phyloP scores from a whole-genome alignment of 371 early-diverging fungal genomes.

The Rhizomucor pusillus region DNA sequence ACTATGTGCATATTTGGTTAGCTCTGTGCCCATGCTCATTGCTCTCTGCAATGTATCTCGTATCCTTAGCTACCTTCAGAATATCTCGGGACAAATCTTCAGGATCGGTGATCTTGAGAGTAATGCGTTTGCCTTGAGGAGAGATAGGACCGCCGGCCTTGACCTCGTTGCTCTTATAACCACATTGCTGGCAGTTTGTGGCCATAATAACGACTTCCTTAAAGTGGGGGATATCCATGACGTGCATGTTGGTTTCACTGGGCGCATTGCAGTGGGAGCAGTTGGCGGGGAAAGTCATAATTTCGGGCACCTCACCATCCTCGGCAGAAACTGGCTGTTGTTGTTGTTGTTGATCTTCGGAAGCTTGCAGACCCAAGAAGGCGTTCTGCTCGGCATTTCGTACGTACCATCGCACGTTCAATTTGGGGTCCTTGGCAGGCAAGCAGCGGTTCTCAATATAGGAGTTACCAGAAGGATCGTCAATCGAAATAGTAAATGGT shows the following conservation, averaged over 20 bases:
- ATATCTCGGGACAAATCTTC: slow-evolving; percentile 94
- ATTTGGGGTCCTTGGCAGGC: slow-evolving; percentile 78
- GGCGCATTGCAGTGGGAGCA: slow-evolving; percentile 86
- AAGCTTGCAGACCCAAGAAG: slow-evolving; percentile 68
- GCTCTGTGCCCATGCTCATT: neutral
- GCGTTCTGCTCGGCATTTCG: slow-evolving; percentile 81
- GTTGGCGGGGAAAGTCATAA: slow-evolving; percentile 80
- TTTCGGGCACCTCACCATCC: slow-evolving; percentile 60
- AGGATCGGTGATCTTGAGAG: slow-evolving; percentile 69
- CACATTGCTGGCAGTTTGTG: slow-evolving; percentile 89
- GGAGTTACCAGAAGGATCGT: slow-evolving; percentile 93
- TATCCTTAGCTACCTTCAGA: slow-evolving; percentile 60
- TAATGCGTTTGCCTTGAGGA: slow-evolving; percentile 76
- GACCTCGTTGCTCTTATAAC: slow-evolving; percentile 95
- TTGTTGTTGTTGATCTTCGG: slow-evolving; percentile 13
- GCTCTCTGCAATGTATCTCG: neutral
- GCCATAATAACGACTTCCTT: slow-evolving; percentile 96
- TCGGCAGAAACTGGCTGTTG: slow-evolving; percentile 34
- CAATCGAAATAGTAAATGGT: slow-evolving; percentile 74
- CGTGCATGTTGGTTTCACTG: slow-evolving; percentile 89
- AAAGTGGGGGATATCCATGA: slow-evolving; percentile 91
- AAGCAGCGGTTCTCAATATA: slow-evolving; percentile 78
- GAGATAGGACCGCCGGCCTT: slow-evolving; percentile 92
- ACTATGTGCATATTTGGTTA: slow-evolving; percentile 26
- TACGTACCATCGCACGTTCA: slow-evolving; percentile 61